A percentile compares a stretch with the other conserved stretches of the same genome.
These are phyloP conservation scores for Iodosphaeria phyllophila DNA, from an alignment of 2,329 filamentous ascomycete genomes.

Conservation along the genomic window DNA sequence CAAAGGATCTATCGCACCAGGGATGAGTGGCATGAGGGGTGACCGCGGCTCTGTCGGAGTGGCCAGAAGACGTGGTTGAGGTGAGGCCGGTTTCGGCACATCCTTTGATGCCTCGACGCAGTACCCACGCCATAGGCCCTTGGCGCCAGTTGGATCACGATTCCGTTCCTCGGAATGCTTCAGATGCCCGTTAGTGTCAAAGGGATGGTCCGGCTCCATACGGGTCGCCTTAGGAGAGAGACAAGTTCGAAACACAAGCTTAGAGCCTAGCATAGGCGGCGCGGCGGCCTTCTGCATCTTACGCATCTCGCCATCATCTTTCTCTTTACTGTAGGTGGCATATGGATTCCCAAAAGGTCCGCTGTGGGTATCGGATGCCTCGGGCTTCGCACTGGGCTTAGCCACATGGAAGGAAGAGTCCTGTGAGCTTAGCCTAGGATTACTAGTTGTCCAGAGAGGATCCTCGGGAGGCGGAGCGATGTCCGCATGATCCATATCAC, in stretches of 20 bases:
- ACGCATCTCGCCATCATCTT: slow-evolving; percentile 20
- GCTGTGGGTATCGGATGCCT: slow-evolving; percentile 19
- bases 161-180: slow-evolving; percentile 26
- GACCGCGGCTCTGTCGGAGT: slow-evolving; percentile 26
- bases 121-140: slow-evolving; percentile 63
- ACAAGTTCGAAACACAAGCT: slow-evolving; percentile 66
- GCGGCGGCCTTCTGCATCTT: slow-evolving; percentile 34
- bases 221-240: slow-evolving; percentile 69
- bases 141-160: slow-evolving; percentile 34
- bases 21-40: too few relatives aligned
- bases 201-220: slow-evolving; percentile 59
- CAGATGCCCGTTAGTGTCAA: slow-evolving; percentile 22
- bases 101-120: too few relatives aligned
- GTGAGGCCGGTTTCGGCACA: too few relatives aligned
- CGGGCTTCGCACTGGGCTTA: slow-evolving; percentile 12
- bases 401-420: slow-evolving; percentile 5
- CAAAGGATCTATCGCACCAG: too few relatives aligned
- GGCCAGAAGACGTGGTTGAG: slow-evolving; percentile 25
- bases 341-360: slow-evolving; percentile 25
- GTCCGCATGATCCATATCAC: slow-evolving; percentile 13
- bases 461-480: slow-evolving; percentile 11
- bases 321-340: slow-evolving; percentile 18
- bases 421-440: slow-evolving; percentile 6
- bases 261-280: slow-evolving; percentile 76
- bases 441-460: slow-evolving; percentile 12